Evolutionary conservation across 495 filamentous ascomycete species (phyloP).

Genomic region (Hypoxylon cercidicola): DNA sequence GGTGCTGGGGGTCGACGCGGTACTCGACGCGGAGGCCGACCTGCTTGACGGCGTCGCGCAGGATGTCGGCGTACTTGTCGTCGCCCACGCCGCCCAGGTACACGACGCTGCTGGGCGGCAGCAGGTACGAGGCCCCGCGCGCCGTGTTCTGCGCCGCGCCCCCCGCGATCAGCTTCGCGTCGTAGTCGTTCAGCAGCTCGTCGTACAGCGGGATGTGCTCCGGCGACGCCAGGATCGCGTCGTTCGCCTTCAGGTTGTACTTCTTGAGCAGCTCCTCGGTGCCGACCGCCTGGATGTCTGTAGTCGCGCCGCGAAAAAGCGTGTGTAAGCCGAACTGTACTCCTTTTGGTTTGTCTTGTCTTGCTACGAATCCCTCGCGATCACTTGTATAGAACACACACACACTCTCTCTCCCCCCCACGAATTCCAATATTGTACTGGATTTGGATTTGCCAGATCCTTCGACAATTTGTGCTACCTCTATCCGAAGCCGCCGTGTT

Average conservation of each 20-base stretch:
- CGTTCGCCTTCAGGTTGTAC: constrained; percentile 93
- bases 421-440: too few relatives aligned
- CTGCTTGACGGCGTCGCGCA: constrained; percentile 78
- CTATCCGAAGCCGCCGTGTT: too few relatives aligned
- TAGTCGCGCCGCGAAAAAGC: background rate
- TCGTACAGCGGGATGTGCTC: constrained; percentile 91
- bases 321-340: constrained; percentile 12
- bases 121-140: constrained; percentile 95
- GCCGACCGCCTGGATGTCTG: constrained; percentile 92
- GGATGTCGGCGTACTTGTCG: constrained; percentile 89
- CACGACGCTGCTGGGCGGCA: constrained; percentile 84
- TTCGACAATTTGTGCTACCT: too few relatives aligned
- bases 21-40: constrained; percentile 93
- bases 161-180: constrained; percentile 94
- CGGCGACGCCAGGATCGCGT: constrained; percentile 94
- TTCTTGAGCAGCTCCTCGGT: constrained; percentile 84
- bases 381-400: too few relatives aligned
- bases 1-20: constrained; percentile 80
- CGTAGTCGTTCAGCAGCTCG: constrained; percentile 84
- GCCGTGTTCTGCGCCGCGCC: constrained; percentile 99
- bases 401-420: too few relatives aligned
- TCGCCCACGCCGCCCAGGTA: constrained; percentile 93
- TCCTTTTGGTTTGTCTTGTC: background rate
- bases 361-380: background rate
- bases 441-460: too few relatives aligned